Evolutionary conservation across 2,329 filamentous ascomycete species (phyloP), one percentile per base, ranked within the genome.

Genomic region (Colletotrichum sojae): DNA sequence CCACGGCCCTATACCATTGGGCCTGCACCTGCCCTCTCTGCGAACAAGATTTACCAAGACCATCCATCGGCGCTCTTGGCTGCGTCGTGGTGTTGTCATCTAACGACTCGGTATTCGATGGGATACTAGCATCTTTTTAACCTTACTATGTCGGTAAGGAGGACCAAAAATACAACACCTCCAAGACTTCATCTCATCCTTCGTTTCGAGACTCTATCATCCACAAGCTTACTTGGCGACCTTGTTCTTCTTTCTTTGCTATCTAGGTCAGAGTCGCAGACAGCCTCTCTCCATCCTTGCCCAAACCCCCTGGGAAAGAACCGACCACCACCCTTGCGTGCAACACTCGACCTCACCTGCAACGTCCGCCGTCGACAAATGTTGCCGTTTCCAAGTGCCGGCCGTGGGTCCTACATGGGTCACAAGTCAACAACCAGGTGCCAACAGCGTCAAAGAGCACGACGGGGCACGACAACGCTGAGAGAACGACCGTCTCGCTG

Each of bases 31-130:
- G 43, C 51, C 25, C 51, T 45, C 31, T 22, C n/a, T 36, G 5
- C 16, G 36, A 54, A 59, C 39, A 57, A 67, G 63, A 56, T 45
- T 66, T 61, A 67, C 67, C 62, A 67, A 69, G 55, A 60, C 51
- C 63, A 13, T 69, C 55, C 55, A 46, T 61, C 45, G 55, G 31
- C 40, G 20, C 48, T 69, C 55, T 67, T 61, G 62, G 66, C 62
- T 69, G 43, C 55, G 49, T 52, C 45, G 36, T 40, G 31, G 55
- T 56, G 43, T 46, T 59, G 62, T 56, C 40, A 63, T 63, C 52
- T 13, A 55, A 56, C 60, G 43, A 55, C 53, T 64, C 46, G 16
- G 31, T 36, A 36, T 3, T 10, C 31, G 10, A 8, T 9, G 31
- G 31, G 31, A 36, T 8, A 10, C 8, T 36, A 36, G 8, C 31